These are phyloP conservation scores for Chlorencoelia australis DNA, from an alignment of 2,329 filamentous ascomycete genomes.

Conservation along the genomic window DNA sequence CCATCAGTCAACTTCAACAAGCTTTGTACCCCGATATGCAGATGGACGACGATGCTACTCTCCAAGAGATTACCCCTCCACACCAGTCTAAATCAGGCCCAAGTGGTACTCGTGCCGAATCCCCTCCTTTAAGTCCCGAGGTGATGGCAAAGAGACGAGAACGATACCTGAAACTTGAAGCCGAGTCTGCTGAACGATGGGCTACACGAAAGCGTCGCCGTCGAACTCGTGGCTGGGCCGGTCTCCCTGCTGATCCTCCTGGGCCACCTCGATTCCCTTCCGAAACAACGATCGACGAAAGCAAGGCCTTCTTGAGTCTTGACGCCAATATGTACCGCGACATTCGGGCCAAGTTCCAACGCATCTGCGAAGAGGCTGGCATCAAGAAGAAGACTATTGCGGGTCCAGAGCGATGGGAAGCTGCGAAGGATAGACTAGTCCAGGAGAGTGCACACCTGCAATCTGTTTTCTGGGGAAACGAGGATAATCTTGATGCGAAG, in stretches of 20 bases:
- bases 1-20: conserved; percentile 26
- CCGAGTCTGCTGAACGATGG: conserved; percentile 53
- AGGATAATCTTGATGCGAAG: conserved; percentile 49
- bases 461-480: conserved; percentile 47
- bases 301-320: conserved; percentile 58
- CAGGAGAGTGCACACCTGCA: conserved; percentile 54
- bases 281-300: conserved; percentile 73
- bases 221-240: conserved; percentile 57
- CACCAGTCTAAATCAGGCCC: too few relatives aligned
- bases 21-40: conserved; percentile 26
- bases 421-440: conserved; percentile 57
- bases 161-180: conserved; percentile 42
- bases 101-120: conserved; percentile 17
- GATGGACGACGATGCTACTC: conserved; percentile 21
- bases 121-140: conserved; percentile 33
- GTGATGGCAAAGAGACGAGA: conserved; percentile 43
- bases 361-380: conserved; percentile 55
- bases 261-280: conserved; percentile 68
- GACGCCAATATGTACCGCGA: conserved; percentile 53
- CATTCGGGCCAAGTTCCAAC: conserved; percentile 56
- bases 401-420: conserved; percentile 64
- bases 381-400: conserved; percentile 69
- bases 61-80: conserved; percentile 17
- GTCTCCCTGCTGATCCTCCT: conserved; percentile 55
- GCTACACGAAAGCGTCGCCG: conserved; percentile 55